phyloP scores from a whole-genome alignment of 768 basidiomycete species.

The Serpula lacrymans region DNA sequence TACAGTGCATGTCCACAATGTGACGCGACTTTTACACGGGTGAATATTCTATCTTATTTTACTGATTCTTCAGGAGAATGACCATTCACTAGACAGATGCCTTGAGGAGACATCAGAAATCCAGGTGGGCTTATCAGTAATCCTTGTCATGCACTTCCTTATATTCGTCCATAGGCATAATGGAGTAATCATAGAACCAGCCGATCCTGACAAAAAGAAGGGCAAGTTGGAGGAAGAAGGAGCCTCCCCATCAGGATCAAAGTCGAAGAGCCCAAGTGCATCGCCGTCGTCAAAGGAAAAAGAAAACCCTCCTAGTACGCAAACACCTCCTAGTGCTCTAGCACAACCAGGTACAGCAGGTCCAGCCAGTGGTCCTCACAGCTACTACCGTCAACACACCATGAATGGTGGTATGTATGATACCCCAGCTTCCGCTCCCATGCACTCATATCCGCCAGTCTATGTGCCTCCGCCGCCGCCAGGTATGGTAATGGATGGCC shows the following conservation, averaged over 20 bases:
- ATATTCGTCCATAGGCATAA: constrained; percentile 48
- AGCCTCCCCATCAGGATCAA: constrained; percentile 36
- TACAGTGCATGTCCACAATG: constrained; percentile 73
- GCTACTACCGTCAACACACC: constrained; percentile 68
- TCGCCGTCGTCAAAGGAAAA: constrained; percentile 45
- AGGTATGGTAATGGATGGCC: constrained; percentile 38
- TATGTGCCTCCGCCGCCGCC: constrained; percentile 40
- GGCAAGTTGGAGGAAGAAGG: constrained; percentile 18
- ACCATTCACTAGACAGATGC: constrained; percentile 63
- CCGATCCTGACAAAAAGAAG: constrained; percentile 19
- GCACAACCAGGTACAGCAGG: constrained; percentile 29
- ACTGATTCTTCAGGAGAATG: constrained; percentile 11
- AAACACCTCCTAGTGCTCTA: constrained; percentile 33
- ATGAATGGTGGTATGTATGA: constrained; percentile 39
- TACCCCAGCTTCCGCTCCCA: constrained; percentile 9
- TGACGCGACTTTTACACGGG: constrained; percentile 76
- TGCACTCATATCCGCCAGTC: constrained; percentile 23
- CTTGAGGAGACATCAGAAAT: constrained; percentile 75
- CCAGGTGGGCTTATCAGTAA: constrained; percentile 46
- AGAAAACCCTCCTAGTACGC: constrained; percentile 20
- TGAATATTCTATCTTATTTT: constrained; percentile 33
- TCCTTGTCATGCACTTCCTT: constrained; percentile 2
- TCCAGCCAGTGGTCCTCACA: constrained; percentile 39
- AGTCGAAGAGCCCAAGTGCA: constrained; percentile 48
- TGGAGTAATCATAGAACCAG: constrained; percentile 59